Evolutionary conservation across 2,329 filamentous ascomycete genomes (phyloP).

Genomic region (Sporothrix globosa): DNA sequence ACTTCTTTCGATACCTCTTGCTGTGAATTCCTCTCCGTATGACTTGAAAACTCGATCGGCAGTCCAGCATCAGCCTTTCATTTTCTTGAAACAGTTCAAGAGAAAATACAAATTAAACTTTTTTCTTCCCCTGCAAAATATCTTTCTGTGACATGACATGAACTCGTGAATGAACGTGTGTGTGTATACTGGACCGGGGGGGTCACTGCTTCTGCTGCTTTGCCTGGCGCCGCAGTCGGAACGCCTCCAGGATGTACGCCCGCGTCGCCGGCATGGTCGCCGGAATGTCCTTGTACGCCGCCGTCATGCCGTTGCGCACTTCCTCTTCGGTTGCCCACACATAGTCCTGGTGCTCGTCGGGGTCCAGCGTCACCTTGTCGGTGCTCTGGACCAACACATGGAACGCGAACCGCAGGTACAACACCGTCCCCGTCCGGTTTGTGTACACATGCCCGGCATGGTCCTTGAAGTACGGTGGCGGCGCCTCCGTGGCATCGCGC

Average conservation of each 20-base stretch:
- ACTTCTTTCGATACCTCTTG: slow-evolving; percentile 13
- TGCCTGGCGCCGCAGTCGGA: slow-evolving; percentile 26
- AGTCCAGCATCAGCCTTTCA: slow-evolving; percentile 5
- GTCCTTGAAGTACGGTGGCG: background rate
- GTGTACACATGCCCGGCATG: slow-evolving; percentile 37
- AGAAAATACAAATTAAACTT: background rate
- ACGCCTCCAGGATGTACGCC: slow-evolving; percentile 34
- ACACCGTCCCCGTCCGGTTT: slow-evolving; percentile 37
- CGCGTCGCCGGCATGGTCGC: slow-evolving; percentile 23
- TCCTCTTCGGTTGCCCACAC: slow-evolving; percentile 46
- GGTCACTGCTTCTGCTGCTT: no score
- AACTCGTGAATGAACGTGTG: background rate
- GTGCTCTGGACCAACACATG: slow-evolving; percentile 38
- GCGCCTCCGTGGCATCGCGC: background rate
- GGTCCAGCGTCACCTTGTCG: slow-evolving; percentile 38
- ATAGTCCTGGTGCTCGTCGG: slow-evolving; percentile 43
- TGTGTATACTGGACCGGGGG: no score
- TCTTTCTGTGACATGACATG: background rate
- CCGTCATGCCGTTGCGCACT: slow-evolving; percentile 35
- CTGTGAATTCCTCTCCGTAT: background rate
- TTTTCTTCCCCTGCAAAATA: slow-evolving; percentile 7
- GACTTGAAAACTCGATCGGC: background rate
- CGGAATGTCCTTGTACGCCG: slow-evolving; percentile 18
- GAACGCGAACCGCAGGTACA: slow-evolving; percentile 41
- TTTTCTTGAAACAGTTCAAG: background rate